Percentiles rank a stretch among this genome's conserved stretches.
Evolutionary conservation across 2,329 filamentous ascomycete genomes (phyloP).

Genomic region (Claviceps paspali): DNA sequence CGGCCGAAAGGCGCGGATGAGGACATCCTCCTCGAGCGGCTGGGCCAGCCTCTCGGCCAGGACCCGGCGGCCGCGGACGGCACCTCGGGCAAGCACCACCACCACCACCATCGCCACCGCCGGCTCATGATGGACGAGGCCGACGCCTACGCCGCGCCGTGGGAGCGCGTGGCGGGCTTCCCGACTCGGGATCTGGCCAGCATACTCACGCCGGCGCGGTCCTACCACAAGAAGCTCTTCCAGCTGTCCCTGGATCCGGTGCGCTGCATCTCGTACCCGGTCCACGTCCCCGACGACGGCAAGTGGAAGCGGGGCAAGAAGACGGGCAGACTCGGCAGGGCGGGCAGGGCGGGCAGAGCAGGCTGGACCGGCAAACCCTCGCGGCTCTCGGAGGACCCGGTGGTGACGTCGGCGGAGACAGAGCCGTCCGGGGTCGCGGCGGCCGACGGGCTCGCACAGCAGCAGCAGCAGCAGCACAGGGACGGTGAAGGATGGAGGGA

Average conservation of each 20-base stretch:
- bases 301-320: constrained; percentile 55
- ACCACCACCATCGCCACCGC: constrained; percentile 32
- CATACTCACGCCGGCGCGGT: constrained; percentile 58
- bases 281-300: constrained; percentile 67
- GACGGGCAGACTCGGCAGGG: too few relatives aligned
- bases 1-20: constrained; percentile 23
- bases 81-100: constrained; percentile 24
- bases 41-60: constrained; percentile 21
- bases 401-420: too few relatives aligned
- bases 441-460: too few relatives aligned
- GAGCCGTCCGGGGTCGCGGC: too few relatives aligned
- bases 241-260: constrained; percentile 70
- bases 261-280: constrained; percentile 67
- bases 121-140: constrained; percentile 39
- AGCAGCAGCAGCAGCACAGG: too few relatives aligned
- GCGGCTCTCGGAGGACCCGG: constrained; percentile 20
- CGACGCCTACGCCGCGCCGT: constrained; percentile 44
- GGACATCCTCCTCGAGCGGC: constrained; percentile 33
- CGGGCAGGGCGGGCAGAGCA: too few relatives aligned
- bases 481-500: constrained; percentile 28
- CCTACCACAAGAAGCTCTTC: constrained; percentile 69
- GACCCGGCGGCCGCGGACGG: constrained; percentile 19
- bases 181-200: constrained; percentile 66
- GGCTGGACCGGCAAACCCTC: constrained; percentile 20
- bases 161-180: constrained; percentile 61